phyloP scores from a whole-genome alignment of 805 yeast species.

The Lipomyces yamanashiensis region DNA sequence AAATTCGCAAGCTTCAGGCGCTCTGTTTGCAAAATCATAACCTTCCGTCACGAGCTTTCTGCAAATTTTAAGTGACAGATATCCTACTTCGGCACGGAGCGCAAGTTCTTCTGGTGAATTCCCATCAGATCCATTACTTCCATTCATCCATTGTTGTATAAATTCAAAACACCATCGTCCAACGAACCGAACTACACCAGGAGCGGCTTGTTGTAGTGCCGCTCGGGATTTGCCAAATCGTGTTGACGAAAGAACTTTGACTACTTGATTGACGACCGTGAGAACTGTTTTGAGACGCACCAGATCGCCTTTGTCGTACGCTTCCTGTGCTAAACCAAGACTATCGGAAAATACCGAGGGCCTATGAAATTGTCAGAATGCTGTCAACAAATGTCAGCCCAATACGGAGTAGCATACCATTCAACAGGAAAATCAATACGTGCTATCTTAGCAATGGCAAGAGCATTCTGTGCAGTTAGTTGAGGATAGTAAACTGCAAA shows the following conservation, averaged over 20 bases:
- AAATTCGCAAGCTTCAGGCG: slow-evolving; percentile 62
- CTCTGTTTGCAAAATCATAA: slow-evolving; percentile 68
- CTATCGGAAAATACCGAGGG: slow-evolving; percentile 73
- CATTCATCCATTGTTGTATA: slow-evolving; percentile 62
- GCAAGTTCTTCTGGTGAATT: slow-evolving; percentile 12
- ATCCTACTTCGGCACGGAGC: slow-evolving; percentile 65
- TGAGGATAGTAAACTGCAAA: slow-evolving; percentile 74
- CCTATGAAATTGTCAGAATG: slow-evolving; percentile 15
- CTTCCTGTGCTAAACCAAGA: slow-evolving; percentile 45
- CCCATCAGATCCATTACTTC: not conserved
- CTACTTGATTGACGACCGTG: slow-evolving; percentile 72
- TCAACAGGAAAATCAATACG: slow-evolving; percentile 84
- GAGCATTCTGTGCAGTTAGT: slow-evolving; percentile 81
- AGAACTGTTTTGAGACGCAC: slow-evolving; percentile 63
- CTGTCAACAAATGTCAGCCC: not conserved
- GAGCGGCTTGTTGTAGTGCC: slow-evolving; percentile 74
- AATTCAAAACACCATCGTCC: slow-evolving; percentile 62
- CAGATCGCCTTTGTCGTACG: slow-evolving; percentile 50
- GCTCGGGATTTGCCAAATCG: slow-evolving; percentile 82
- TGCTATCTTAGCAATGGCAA: slow-evolving; percentile 76
- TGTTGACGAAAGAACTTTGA: slow-evolving; percentile 74
- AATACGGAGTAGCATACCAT: slow-evolving; percentile 55
- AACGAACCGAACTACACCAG: slow-evolving; percentile 62
- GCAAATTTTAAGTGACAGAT: slow-evolving; percentile 72
- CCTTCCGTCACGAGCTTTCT: slow-evolving; percentile 71